Base-by-base conservation (phyloP, 2,329 filamentous ascomycete species). In the Pseudocercospora eumusae region DNA sequence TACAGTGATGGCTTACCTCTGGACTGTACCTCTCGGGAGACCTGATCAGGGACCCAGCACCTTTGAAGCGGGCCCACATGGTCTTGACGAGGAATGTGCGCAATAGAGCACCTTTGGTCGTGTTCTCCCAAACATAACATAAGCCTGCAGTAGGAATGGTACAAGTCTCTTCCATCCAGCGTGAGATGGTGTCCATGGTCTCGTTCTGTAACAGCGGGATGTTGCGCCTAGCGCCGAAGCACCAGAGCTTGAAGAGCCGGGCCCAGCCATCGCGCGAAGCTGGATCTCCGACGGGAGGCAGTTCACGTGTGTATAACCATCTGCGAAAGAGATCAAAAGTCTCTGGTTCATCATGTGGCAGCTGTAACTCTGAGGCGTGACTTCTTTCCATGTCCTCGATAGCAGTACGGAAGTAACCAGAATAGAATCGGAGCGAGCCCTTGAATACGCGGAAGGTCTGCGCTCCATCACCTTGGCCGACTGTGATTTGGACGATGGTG, bases 331-430 rank as follows among this genome's bases (percentile, higher is more conserved):
- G 23, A 5, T 61, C 21, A 33, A 71, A 66, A 1, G 60, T 50
- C 1, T 58, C 56, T 5, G 40, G 11, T 1, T 68, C 56, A 2
- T 69, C 63, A 10, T 69, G 59, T 11, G 54, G 56, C 7, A 69
- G 52, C 0, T 54, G 18, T 1, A 62, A 56, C 47, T 67, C 66
- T 13, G 25, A 28, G 27, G 64, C 69, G 0, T 54, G 31, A 11
- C 64, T 61, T 8, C 63, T 42, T 15, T 63, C 57, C 28, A 63
- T 57, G 31, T 63, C 57, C 4, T 57, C 57, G 47, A 68, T 57
- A 3, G 68, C 64, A 3, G 62, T 60, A 9, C 55, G 33, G 50
- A 71, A 70, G 56, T 69, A 70, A 5, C 59, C 61, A 2, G 66
- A 68, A 40, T 66, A 66, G 60, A 68, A 67, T 0, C 57, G 44